Conservation (phyloP, 2,329 filamentous ascomycete genomes). For the Meredithiella fracta region DNA sequence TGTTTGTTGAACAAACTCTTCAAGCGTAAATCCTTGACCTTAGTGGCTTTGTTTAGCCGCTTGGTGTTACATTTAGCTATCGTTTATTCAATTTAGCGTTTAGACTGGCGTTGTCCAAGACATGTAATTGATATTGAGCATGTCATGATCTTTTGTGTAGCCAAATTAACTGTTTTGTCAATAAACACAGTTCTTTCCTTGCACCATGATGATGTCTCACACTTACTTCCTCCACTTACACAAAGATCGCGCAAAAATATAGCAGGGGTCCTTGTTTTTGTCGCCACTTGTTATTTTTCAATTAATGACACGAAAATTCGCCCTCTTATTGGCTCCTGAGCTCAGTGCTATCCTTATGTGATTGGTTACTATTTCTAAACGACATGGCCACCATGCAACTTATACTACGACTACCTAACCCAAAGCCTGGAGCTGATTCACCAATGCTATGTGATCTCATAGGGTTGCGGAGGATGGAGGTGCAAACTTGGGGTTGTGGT, state of each 20-base stretch:
- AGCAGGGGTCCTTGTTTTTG: no score
- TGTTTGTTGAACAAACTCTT: background rate
- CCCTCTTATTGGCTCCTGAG: background rate
- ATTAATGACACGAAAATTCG: background rate
- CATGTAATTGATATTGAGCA: background rate
- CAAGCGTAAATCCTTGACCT: background rate
- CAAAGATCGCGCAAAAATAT: no score
- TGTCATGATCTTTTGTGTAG: no score
- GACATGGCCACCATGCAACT: background rate
- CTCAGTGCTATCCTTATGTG: background rate
- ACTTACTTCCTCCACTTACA: no score
- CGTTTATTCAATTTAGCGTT: background rate
- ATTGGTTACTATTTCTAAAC: background rate
- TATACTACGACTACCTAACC: constrained; percentile 1
- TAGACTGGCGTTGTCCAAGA: no score
- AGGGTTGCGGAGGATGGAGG: background rate
- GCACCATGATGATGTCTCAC: no score
- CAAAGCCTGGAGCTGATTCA: background rate
- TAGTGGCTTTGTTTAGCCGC: background rate
- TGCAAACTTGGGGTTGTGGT: background rate
- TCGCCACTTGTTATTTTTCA: no score
- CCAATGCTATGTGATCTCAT: background rate
- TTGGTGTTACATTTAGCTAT: background rate
- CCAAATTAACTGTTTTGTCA: no score
- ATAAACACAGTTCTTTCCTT: no score